Evolutionary conservation across 352 stramenopile genomes (phyloP).

Genomic region (Blastocystis sp.): DNA sequence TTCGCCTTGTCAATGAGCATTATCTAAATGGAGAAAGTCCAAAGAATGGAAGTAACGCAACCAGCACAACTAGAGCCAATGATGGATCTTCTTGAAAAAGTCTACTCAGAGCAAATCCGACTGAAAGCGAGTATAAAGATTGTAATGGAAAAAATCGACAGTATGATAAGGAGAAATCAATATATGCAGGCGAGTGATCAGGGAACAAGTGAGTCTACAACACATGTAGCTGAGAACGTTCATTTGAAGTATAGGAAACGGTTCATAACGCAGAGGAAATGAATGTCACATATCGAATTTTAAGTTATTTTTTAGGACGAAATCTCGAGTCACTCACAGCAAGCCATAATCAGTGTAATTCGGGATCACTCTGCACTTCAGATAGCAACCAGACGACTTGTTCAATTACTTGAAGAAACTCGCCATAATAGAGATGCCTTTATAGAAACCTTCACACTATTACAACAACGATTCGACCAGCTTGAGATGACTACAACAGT

Average conservation of each 20-base stretch:
- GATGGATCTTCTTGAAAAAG: not conserved
- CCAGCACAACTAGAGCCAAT: not conserved
- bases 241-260: too few relatives aligned
- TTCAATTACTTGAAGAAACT: not conserved
- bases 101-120: constrained; percentile 37
- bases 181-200: too few relatives aligned
- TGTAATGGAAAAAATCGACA: not conserved
- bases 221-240: too few relatives aligned
- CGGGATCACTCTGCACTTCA: not conserved
- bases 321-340: not conserved
- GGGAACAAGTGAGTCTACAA: too few relatives aligned
- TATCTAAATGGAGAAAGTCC: not conserved
- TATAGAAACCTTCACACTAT: not conserved
- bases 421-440: constrained; percentile 2
- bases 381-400: not conserved
- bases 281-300: too few relatives aligned
- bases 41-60: too few relatives aligned
- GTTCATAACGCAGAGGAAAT: too few relatives aligned
- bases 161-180: not conserved
- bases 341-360: not conserved
- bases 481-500: not conserved
- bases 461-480: not conserved
- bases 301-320: not conserved
- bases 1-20: not conserved
- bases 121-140: constrained; percentile 4